Percentiles rank a stretch among this genome's conserved stretches.
Evolutionary conservation across 2,329 filamentous ascomycete genomes (phyloP).

Genomic region (Annulohypoxylon truncatum): DNA sequence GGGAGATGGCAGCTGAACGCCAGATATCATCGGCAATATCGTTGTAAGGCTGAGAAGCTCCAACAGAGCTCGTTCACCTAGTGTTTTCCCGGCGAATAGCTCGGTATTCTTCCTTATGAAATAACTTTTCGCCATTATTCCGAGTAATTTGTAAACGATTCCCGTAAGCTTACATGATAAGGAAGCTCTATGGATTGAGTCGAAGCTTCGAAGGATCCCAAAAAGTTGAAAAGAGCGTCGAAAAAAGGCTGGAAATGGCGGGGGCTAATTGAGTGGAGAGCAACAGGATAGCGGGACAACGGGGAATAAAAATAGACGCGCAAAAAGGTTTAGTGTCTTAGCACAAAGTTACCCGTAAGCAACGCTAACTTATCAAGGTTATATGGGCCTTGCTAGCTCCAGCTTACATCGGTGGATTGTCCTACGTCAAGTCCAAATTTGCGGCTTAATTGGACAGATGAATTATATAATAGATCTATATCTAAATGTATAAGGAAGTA

Average conservation of each 20-base stretch:
- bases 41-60: neutral
- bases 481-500: no score
- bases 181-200: neutral
- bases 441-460: constrained; percentile 14
- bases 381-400: neutral
- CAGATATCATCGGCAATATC: neutral
- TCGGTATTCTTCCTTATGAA: neutral
- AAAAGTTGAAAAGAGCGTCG: neutral
- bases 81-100: neutral
- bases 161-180: neutral
- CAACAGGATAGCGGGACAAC: neutral
- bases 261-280: neutral
- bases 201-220: neutral
- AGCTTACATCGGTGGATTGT: neutral
- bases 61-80: neutral
- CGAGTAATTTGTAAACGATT: neutral
- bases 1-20: neutral
- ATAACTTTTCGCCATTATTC: neutral
- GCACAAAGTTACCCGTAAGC: constrained; percentile 10
- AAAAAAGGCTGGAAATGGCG: neutral
- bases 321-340: constrained; percentile 20
- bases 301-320: neutral
- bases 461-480: constrained; percentile 23
- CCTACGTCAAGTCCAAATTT: neutral
- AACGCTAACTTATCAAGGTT: constrained; percentile 13